These are phyloP conservation scores for Omphalotus guepiniiformis DNA, from an alignment of 768 basidiomycete species.

Conservation along the genomic window DNA sequence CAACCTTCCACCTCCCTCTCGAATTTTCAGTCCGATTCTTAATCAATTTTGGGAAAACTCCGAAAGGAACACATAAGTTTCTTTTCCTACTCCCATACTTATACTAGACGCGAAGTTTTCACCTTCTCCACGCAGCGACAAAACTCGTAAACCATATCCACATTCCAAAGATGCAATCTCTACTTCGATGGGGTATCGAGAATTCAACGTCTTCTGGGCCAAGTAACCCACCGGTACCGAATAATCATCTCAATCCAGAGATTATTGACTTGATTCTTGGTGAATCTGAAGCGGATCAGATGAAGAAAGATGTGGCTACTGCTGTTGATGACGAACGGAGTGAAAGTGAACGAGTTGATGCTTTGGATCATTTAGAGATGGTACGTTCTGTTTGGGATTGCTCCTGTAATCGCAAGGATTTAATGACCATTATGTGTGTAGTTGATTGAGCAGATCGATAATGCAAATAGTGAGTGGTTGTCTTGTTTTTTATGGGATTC, in stretches of 20 bases:
- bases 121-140: no score
- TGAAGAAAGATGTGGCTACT: slow-evolving; percentile 73
- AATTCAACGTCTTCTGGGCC: slow-evolving; percentile 43
- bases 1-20: no score
- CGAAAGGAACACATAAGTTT: no score
- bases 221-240: slow-evolving; percentile 29
- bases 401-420: background rate
- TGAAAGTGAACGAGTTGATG: slow-evolving; percentile 58
- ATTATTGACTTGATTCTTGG: slow-evolving; percentile 85
- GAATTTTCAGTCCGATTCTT: no score
- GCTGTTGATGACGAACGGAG: slow-evolving; percentile 53
- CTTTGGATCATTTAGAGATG: slow-evolving; percentile 87
- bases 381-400: slow-evolving; percentile 33
- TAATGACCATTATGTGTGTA: slow-evolving; percentile 26
- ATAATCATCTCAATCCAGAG: slow-evolving; percentile 68
- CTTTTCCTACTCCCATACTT: no score
- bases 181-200: slow-evolving; percentile 62
- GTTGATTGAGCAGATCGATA: slow-evolving; percentile 87
- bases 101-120: no score
- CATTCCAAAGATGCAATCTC: slow-evolving; percentile 36
- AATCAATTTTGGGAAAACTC: no score
- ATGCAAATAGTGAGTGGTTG: slow-evolving; percentile 66
- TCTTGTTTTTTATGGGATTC: background rate
- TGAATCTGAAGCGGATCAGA: slow-evolving; percentile 73
- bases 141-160: background rate